These are phyloP conservation scores for Metarhizium album DNA, from an alignment of 2,329 filamentous ascomycete genomes.

Conservation along the genomic window DNA sequence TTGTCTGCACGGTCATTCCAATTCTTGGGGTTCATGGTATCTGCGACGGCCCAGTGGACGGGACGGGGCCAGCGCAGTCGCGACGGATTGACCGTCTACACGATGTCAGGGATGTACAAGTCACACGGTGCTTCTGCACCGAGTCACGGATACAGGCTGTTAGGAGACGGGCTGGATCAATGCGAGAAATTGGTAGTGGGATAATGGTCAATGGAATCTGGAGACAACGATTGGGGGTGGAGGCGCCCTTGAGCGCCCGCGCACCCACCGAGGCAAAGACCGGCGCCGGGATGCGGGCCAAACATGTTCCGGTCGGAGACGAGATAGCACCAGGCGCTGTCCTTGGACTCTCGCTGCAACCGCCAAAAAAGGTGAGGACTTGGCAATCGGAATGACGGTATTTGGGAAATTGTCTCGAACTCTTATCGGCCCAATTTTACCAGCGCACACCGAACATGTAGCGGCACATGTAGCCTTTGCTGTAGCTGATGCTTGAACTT, in stretches of 20 bases:
- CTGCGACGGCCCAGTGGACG: neutral
- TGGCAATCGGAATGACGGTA: too few relatives aligned
- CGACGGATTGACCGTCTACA: slow-evolving; percentile 3
- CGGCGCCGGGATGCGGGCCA: neutral
- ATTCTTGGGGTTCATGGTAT: slow-evolving; percentile 43
- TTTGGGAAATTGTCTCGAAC: too few relatives aligned
- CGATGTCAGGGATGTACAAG: neutral
- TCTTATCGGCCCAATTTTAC: too few relatives aligned
- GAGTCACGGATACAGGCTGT: slow-evolving; percentile 21
- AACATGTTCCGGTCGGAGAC: neutral
- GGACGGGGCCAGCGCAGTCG: slow-evolving; percentile 9
- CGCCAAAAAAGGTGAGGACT: too few relatives aligned
- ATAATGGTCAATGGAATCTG: slow-evolving; percentile 19
- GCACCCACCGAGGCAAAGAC: too few relatives aligned
- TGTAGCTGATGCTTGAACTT: slow-evolving; percentile 13
- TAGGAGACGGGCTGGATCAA: slow-evolving; percentile 24
- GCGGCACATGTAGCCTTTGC: neutral
- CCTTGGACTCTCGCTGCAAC: too few relatives aligned
- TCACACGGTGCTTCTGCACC: slow-evolving; percentile 2
- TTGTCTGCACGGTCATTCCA: slow-evolving; percentile 53
- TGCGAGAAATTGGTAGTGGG: slow-evolving; percentile 32
- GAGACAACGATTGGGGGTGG: slow-evolving; percentile 10
- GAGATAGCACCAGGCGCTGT: too few relatives aligned
- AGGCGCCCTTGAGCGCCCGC: too few relatives aligned
- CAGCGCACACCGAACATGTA: too few relatives aligned